These are phyloP conservation scores for Phytophthora rubi DNA, from an alignment of 352 stramenopile species.

Conservation along the genomic window DNA sequence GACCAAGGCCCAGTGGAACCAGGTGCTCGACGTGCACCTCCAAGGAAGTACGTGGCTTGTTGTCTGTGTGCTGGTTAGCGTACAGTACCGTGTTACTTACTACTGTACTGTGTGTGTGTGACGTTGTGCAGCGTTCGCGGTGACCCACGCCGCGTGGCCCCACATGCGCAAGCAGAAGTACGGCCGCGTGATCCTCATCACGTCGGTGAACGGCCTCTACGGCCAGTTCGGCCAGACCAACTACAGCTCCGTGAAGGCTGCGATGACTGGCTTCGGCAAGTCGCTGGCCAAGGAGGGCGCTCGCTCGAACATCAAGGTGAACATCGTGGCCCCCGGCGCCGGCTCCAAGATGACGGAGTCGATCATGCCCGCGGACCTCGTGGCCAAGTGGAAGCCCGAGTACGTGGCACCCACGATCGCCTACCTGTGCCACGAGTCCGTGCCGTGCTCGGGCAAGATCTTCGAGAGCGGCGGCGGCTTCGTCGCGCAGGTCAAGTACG, in stretches of 20 bases:
- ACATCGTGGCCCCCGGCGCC: conserved; percentile 86
- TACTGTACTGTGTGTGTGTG: neutral
- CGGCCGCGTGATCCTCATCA: conserved; percentile 88
- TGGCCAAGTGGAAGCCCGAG: conserved; percentile 88
- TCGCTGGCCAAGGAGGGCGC: conserved; percentile 89
- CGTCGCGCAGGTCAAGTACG: conserved; percentile 84
- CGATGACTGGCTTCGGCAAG: conserved; percentile 93
- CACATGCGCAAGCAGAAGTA: conserved; percentile 92
- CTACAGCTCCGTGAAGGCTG: conserved; percentile 91
- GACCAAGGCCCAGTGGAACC: conserved; percentile 89
- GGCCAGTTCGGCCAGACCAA: conserved; percentile 93
- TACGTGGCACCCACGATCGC: conserved; percentile 88
- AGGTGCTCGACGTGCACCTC: conserved; percentile 84
- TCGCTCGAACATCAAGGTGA: conserved; percentile 87
- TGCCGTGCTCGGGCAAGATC: conserved; percentile 73
- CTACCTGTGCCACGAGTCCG: conserved; percentile 87
- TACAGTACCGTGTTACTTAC: neutral
- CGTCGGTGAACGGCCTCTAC: conserved; percentile 89
- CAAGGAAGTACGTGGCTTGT: conserved; percentile 61
- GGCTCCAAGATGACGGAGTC: conserved; percentile 90
- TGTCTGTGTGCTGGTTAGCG: neutral
- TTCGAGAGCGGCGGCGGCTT: conserved; percentile 90
- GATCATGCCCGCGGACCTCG: conserved; percentile 83
- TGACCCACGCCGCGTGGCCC: conserved; percentile 88
- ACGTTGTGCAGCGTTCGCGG: conserved; percentile 63